phyloP scores from a whole-genome alignment of 768 basidiomycete species.

The Xanthoconium purpureum region DNA sequence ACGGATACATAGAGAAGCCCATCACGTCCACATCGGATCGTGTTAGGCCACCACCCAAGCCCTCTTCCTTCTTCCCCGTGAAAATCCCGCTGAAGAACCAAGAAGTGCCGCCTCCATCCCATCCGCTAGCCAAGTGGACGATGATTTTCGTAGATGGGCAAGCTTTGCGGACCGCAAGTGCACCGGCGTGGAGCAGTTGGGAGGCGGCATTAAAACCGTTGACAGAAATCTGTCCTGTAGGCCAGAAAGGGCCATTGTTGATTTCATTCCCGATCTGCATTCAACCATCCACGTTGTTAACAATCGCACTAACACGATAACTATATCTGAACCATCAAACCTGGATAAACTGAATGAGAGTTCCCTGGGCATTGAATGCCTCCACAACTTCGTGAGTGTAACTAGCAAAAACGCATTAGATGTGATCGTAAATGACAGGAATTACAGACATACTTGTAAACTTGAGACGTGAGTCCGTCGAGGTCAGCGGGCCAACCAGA shows the following conservation, averaged over 20 bases:
- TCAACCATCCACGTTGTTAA: neutral
- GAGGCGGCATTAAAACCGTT: conserved; percentile 6
- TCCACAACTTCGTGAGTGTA: conserved; percentile 6
- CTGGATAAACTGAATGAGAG: conserved; percentile 11
- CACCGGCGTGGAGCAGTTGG: conserved; percentile 37
- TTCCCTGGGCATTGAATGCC: conserved; percentile 8
- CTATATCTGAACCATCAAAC: neutral
- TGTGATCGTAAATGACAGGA: neutral
- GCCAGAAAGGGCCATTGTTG: conserved; percentile 11
- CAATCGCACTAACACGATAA: neutral
- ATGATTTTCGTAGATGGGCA: conserved; percentile 2
- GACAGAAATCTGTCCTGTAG: conserved; percentile 1
- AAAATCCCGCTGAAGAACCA: conserved; percentile 9
- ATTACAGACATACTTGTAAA: conserved; percentile 5
- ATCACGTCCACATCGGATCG: conserved; percentile 8
- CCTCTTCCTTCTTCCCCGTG: neutral
- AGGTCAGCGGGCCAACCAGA: conserved; percentile 13
- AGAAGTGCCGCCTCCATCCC: neutral
- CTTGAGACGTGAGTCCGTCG: conserved; percentile 1
- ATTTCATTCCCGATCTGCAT: conserved; percentile 14
- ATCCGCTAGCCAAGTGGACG: conserved; percentile 12
- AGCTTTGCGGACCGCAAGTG: conserved; percentile 6
- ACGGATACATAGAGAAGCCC: conserved; percentile 11
- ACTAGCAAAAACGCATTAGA: neutral
- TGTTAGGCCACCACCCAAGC: conserved; percentile 3